Evolutionary conservation across 1,284 basidiomycete genomes (phyloP).

Genomic region (Irpex rosettiformis): DNA sequence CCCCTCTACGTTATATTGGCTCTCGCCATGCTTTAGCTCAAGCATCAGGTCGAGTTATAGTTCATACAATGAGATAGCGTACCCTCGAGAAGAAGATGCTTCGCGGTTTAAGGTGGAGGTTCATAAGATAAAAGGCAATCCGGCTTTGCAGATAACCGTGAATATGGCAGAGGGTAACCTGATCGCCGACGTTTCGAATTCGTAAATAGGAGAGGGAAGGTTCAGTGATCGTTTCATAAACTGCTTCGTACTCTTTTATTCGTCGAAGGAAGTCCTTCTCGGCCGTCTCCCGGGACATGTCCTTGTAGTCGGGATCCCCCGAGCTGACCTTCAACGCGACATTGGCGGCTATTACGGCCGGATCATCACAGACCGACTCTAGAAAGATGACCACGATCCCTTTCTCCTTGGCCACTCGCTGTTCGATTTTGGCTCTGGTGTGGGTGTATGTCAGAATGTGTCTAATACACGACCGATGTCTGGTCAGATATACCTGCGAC

Average conservation of each 20-base stretch:
- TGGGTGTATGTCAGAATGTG: background rate
- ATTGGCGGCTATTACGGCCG: conserved; percentile 91
- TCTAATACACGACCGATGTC: background rate
- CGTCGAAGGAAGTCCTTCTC: conserved; percentile 88
- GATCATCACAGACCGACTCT: conserved; percentile 94
- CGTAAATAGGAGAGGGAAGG: conserved; percentile 83
- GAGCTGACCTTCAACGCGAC: conserved; percentile 94
- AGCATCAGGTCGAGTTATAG: conserved; percentile 7
- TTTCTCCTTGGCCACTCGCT: conserved; percentile 84
- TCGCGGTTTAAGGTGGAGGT: conserved; percentile 93
- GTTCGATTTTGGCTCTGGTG: conserved; percentile 74
- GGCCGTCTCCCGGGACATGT: conserved; percentile 83
- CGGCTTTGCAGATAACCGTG: conserved; percentile 94
- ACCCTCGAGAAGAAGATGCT: conserved; percentile 97
- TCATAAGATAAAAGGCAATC: conserved; percentile 99
- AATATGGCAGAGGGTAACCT: conserved; percentile 82
- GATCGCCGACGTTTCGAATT: conserved; percentile 86
- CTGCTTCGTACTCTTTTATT: conserved; percentile 90
- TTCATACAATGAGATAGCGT: conserved; percentile 25
- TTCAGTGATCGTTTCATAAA: conserved; percentile 95
- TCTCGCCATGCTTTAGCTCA: conserved; percentile 86
- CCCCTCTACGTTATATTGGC: conserved; percentile 94
- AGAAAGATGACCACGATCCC: conserved; percentile 92
- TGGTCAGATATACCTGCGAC: conserved; percentile 50
- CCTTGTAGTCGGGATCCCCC: conserved; percentile 97